Percentiles rank a stretch among this genome's conserved stretches.
Evolutionary conservation across 2,329 filamentous ascomycete species (phyloP).

Genomic region (Thelonectria rubi): DNA sequence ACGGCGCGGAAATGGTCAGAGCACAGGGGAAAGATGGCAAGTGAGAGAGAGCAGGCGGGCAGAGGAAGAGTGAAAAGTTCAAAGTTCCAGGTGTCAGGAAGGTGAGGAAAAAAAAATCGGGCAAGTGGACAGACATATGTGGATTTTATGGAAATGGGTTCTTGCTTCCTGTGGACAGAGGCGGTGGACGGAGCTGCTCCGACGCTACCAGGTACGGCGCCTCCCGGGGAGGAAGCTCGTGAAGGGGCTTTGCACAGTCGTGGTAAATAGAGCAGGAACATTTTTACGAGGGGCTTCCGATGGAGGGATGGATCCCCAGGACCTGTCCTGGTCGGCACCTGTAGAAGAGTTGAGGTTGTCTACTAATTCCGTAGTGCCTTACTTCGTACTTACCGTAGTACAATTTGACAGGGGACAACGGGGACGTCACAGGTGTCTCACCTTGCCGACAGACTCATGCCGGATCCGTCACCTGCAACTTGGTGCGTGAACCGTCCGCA

Average conservation of each 20-base stretch:
- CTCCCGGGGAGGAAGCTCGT: neutral
- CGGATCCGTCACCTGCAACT: neutral
- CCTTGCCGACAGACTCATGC: neutral
- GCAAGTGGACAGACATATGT: neutral
- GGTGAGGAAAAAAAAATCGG: conserved; percentile 1
- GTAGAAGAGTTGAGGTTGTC: too few relatives aligned
- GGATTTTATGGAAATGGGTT: neutral
- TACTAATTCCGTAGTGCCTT: too few relatives aligned
- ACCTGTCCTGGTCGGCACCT: too few relatives aligned
- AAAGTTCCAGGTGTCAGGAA: neutral
- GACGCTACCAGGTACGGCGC: neutral
- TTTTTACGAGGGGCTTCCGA: too few relatives aligned
- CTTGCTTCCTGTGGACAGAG: neutral
- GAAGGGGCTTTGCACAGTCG: too few relatives aligned
- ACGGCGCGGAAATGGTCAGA: neutral
- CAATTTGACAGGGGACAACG: too few relatives aligned
- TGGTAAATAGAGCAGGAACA: too few relatives aligned
- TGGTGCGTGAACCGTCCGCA: neutral
- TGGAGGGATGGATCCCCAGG: too few relatives aligned
- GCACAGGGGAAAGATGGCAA: neutral
- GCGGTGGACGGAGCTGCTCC: neutral
- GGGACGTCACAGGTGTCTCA: too few relatives aligned
- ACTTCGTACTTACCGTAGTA: too few relatives aligned
- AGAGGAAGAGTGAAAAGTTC: neutral
- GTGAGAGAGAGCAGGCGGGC: too few relatives aligned